Evolutionary conservation across 2,329 filamentous ascomycete genomes (phyloP), one percentile per base, ranked within the genome.

Genomic region (Penicillium expansum): DNA sequence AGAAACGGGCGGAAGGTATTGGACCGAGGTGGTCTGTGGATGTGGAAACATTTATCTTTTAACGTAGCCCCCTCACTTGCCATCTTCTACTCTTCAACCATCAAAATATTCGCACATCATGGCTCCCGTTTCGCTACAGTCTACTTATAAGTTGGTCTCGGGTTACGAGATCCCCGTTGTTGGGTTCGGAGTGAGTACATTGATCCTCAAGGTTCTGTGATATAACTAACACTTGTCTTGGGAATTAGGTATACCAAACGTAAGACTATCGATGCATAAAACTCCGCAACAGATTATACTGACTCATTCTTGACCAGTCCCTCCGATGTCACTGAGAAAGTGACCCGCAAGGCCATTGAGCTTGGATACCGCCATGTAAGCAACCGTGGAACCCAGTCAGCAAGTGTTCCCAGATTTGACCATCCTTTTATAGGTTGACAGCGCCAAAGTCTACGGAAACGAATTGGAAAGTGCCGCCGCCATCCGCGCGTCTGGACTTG

Each of bases 381-480:
- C 56, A 39, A 27, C 5, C 11, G 6, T 7, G 30, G 20, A 43
- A n/a, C 22, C 30, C 16, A 22, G 4, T n/a, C 13, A 48, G 20
- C 11, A 35, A 9, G 10, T 3, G 16, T 43, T 22, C n/a, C 16
- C 16, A 29, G 16, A 7, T 32, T 22, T 47, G 33, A 55, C 37
- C 8, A 38, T 16, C 20, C 14, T 18, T 2, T 13, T 24, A 9
- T 44, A 82, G 79, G 74, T 86, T 59, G 85, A 87, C 69, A 83
- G 80, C 1, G 84, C 85, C 3, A 78, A 79, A 11, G 76, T 71
- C 24, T 87, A 87, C 69, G 74, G 74, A 37, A 87, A 87, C 61
- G 84, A 87, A 71, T 74, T 72, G 10, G 79, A 83, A 42, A 82
- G 80, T 49, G 79, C 77, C 1, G 70, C 75, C 13, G 84, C 82